Percentiles rank a stretch among this genome's conserved stretches.
These are phyloP conservation scores for Cordyceps tenuipes DNA, from an alignment of 2,329 filamentous ascomycete species.

Conservation along the genomic window DNA sequence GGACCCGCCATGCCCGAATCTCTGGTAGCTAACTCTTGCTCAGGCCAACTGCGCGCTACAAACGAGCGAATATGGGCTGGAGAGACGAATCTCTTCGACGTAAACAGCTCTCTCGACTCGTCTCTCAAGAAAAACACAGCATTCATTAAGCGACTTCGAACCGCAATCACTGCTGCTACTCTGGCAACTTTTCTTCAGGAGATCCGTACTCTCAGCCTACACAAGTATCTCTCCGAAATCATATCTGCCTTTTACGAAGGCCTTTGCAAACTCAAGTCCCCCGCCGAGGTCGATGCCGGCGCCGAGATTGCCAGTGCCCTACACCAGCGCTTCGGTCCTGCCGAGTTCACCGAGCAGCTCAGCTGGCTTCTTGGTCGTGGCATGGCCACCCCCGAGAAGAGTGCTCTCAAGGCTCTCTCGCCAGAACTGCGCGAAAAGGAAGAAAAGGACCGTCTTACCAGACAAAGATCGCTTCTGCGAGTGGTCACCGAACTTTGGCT, in stretches of 20 bases:
- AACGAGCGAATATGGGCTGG: conserved; percentile 86
- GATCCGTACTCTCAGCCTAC: conserved; percentile 79
- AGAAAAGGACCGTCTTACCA: conserved; percentile 82
- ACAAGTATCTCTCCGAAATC: conserved; percentile 96
- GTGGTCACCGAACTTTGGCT: conserved; percentile 96
- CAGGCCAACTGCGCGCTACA: conserved; percentile 83
- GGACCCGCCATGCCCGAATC: background rate
- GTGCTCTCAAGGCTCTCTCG: conserved; percentile 65
- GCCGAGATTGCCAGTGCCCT: conserved; percentile 92
- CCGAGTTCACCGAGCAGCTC: conserved; percentile 83
- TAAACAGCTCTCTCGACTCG: conserved; percentile 77
- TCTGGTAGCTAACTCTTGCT: conserved; percentile 14
- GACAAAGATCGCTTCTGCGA: conserved; percentile 77
- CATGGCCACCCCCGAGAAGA: conserved; percentile 83
- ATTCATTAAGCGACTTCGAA: conserved; percentile 93
- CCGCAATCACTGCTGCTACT: conserved; percentile 72
- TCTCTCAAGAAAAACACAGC: conserved; percentile 97
- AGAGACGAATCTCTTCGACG: conserved; percentile 75
- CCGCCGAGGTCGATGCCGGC: conserved; percentile 83
- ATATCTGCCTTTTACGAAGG: conserved; percentile 94
- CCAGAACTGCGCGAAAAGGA: conserved; percentile 85
- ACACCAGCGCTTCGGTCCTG: conserved; percentile 86
- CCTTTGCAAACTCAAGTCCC: conserved; percentile 81
- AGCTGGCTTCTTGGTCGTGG: conserved; percentile 90
- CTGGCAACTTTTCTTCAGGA: conserved; percentile 81